These are phyloP conservation scores for Chenopodium berlandieri DNA, from an alignment of 148 eudicot genomes.

Conservation along the genomic window DNA sequence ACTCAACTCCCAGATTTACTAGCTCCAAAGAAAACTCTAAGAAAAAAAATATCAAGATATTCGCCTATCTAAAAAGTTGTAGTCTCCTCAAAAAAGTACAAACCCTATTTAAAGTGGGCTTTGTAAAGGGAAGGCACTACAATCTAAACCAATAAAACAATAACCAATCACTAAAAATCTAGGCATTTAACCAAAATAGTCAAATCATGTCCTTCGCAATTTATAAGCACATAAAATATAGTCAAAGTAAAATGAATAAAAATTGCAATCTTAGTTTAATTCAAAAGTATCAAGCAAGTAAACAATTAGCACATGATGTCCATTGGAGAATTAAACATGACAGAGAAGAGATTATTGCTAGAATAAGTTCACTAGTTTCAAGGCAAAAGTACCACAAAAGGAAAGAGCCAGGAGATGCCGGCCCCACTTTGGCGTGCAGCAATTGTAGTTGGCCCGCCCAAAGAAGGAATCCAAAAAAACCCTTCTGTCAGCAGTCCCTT, in stretches of 20 bases:
- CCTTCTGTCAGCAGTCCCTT: constrained; percentile 97
- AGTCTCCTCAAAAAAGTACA: neutral
- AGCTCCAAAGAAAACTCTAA: neutral
- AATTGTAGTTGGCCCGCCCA: constrained; percentile 96
- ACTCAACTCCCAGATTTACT: neutral
- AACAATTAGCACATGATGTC: neutral
- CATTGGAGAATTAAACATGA: constrained; percentile 5
- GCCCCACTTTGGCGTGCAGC: constrained; percentile 99
- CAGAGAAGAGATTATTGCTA: constrained; percentile 11
- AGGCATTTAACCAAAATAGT: neutral
- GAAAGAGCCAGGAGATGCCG: constrained; percentile 96
- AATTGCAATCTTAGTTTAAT: neutral
- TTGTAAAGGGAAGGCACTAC: neutral
- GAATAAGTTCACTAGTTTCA: constrained; percentile 6
- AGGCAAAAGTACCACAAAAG: constrained; percentile 79
- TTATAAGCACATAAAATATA: neutral
- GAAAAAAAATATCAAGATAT: too few species aligned
- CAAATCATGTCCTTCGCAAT: neutral
- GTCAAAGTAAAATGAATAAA: neutral
- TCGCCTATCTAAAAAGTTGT: constrained; percentile 1
- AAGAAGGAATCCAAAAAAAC: constrained; percentile 98
- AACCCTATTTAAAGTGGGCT: neutral
- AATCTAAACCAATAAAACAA: neutral
- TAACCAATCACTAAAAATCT: neutral
- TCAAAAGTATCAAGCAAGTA: neutral